These are phyloP conservation scores for Mortierella alpina DNA, from an alignment of 192 early-diverging fungal species.

Conservation along the genomic window DNA sequence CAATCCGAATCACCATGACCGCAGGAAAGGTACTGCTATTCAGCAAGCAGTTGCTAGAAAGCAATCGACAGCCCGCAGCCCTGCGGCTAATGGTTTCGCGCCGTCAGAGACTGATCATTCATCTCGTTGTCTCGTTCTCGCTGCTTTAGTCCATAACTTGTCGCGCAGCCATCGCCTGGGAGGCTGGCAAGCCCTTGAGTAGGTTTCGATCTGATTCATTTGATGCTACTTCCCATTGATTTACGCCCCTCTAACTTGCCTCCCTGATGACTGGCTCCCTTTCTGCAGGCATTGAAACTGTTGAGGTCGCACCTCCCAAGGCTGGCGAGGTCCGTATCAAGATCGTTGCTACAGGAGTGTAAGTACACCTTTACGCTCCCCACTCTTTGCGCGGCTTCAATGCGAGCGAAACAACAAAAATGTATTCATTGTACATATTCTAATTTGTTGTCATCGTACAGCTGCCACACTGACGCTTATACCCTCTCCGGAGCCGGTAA, in stretches of 20 bases:
- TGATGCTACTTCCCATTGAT: not conserved
- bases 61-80: not conserved
- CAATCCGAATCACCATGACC: slow-evolving; percentile 26
- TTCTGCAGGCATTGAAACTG: slow-evolving; percentile 82
- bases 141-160: slow-evolving; percentile 70
- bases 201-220: slow-evolving; percentile 53
- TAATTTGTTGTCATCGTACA: slow-evolving; percentile 9
- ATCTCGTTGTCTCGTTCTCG: not conserved
- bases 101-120: not conserved
- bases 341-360: slow-evolving; percentile 89
- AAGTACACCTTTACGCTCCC: slow-evolving; percentile 22
- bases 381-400: not conserved
- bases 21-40: slow-evolving; percentile 42
- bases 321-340: slow-evolving; percentile 95
- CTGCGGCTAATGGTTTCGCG: no score
- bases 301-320: slow-evolving; percentile 95
- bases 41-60: not conserved
- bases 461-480: slow-evolving; percentile 97
- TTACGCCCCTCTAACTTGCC: not conserved
- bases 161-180: slow-evolving; percentile 96
- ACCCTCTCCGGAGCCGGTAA: slow-evolving; percentile 84
- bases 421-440: not conserved
- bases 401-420: not conserved
- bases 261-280: not conserved
- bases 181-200: slow-evolving; percentile 91